phyloP scores from a whole-genome alignment of 2,329 filamentous ascomycete species.

The Pestalotiopsis sp. region DNA sequence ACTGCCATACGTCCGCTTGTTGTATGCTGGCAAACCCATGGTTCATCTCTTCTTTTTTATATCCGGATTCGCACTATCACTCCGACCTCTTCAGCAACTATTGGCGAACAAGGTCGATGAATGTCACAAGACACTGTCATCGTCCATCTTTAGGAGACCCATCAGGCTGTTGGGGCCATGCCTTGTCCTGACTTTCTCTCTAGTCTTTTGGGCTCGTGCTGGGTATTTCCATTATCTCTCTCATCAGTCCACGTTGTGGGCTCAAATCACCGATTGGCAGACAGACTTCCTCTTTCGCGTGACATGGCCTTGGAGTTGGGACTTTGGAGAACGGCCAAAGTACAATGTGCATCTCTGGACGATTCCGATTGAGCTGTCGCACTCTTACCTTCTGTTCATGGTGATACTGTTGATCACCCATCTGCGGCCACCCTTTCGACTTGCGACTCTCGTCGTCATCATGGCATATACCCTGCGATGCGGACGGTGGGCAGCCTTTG shows the following conservation, averaged over 20 bases:
- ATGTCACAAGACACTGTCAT: constrained; percentile 43
- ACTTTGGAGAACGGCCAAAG: constrained; percentile 15
- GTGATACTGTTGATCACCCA: constrained; percentile 38
- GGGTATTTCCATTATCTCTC: constrained; percentile 30
- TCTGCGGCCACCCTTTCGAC: constrained; percentile 34
- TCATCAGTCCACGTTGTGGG: constrained; percentile 9
- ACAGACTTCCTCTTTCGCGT: constrained; percentile 24
- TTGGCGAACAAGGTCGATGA: constrained; percentile 39
- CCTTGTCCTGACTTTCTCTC: constrained; percentile 24
- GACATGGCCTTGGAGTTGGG: constrained; percentile 25
- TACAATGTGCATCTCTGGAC: constrained; percentile 52
- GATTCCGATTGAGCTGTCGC: constrained; percentile 48
- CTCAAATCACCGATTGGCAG: constrained; percentile 25
- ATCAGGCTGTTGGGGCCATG: constrained; percentile 50
- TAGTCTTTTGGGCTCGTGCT: neutral
- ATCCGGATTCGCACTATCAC: constrained; percentile 50
- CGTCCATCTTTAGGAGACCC: constrained; percentile 48
- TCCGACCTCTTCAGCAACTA: constrained; percentile 44
- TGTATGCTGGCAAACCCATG: constrained; percentile 25
- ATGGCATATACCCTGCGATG: constrained; percentile 39
- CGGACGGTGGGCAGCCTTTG: constrained; percentile 45
- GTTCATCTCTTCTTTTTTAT: constrained; percentile 56
- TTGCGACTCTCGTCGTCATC: constrained; percentile 31
- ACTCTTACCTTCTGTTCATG: constrained; percentile 48
- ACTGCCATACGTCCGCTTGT: constrained; percentile 32